phyloP scores from a whole-genome alignment of 805 yeast genomes.

The Starmerella riodocensis region DNA sequence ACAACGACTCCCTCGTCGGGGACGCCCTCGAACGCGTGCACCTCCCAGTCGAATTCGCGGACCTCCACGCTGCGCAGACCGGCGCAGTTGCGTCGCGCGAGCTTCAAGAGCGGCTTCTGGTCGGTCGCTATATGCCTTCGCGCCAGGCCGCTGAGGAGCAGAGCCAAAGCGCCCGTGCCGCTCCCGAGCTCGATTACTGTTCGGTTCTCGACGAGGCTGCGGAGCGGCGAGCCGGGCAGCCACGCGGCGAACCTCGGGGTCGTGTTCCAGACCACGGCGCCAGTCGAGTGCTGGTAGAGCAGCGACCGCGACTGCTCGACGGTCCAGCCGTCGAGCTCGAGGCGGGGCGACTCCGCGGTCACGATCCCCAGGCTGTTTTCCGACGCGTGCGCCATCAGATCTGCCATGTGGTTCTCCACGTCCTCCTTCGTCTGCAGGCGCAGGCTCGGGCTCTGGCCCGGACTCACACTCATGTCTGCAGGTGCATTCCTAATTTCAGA shows the following conservation, averaged over 20 bases:
- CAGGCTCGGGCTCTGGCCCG: slow-evolving; percentile 23
- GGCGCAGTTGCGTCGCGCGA: slow-evolving; percentile 10
- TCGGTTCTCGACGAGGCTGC: not conserved
- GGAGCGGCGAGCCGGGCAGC: not conserved
- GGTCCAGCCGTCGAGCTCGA: slow-evolving; percentile 8
- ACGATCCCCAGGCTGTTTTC: slow-evolving; percentile 13
- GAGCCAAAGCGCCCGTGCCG: slow-evolving; percentile 21
- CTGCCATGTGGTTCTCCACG: slow-evolving; percentile 11
- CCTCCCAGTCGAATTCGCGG: slow-evolving; percentile 21
- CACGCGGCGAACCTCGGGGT: slow-evolving; percentile 16
- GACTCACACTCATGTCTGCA: too few species aligned
- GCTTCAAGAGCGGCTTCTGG: slow-evolving; percentile 19
- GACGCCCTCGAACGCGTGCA: slow-evolving; percentile 10
- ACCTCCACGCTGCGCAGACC: slow-evolving; percentile 9
- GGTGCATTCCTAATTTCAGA: too few species aligned
- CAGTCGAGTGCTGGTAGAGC: slow-evolving; percentile 18
- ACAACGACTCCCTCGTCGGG: slow-evolving; percentile 10
- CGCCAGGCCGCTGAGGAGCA: slow-evolving; percentile 6
- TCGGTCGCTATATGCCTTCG: slow-evolving; percentile 17
- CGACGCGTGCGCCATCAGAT: not conserved
- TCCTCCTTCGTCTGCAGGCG: slow-evolving; percentile 13
- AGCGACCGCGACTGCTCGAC: slow-evolving; percentile 16
- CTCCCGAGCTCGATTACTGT: slow-evolving; percentile 20
- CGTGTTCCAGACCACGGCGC: slow-evolving; percentile 21
- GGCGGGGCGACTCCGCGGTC: not conserved